Conservation (phyloP, 2,329 filamentous ascomycete genomes). For the Lachnellula arida region DNA sequence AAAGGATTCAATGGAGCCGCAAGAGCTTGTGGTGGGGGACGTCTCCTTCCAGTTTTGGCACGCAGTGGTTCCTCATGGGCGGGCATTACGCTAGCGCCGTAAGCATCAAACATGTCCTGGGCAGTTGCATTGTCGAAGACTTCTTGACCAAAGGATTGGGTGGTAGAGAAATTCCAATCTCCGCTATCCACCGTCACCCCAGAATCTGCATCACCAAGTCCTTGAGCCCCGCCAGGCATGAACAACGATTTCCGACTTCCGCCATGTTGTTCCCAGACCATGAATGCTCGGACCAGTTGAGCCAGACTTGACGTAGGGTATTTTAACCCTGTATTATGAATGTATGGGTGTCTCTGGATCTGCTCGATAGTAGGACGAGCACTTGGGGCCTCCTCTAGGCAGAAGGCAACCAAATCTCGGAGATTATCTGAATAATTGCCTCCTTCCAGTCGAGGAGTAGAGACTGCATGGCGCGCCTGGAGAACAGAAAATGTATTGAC, state of each 20-base stretch:
- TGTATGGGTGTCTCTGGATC: slow-evolving; percentile 65
- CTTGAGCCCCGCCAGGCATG: slow-evolving; percentile 52
- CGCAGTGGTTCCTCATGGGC: slow-evolving; percentile 47
- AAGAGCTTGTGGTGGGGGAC: slow-evolving; percentile 54
- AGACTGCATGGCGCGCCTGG: slow-evolving; percentile 53
- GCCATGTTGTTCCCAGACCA: slow-evolving; percentile 69
- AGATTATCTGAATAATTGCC: slow-evolving; percentile 65
- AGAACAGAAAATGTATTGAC: slow-evolving; percentile 44
- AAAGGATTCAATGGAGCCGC: slow-evolving; percentile 51
- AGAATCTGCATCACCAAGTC: slow-evolving; percentile 36
- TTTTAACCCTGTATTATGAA: slow-evolving; percentile 55
- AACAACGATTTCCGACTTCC: slow-evolving; percentile 65
- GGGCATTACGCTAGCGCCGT: slow-evolving; percentile 51
- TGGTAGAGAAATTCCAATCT: slow-evolving; percentile 66
- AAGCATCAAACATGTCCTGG: slow-evolving; percentile 56
- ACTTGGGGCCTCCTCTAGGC: slow-evolving; percentile 63
- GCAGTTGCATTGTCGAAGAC: slow-evolving; percentile 48
- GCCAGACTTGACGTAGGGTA: slow-evolving; percentile 62
- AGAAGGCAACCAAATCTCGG: slow-evolving; percentile 67
- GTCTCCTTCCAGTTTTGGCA: slow-evolving; percentile 45
- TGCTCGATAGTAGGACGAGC: slow-evolving; percentile 65
- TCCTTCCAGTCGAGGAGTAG: slow-evolving; percentile 65
- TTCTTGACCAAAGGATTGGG: slow-evolving; percentile 57
- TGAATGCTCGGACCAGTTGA: slow-evolving; percentile 66
- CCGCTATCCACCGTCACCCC: slow-evolving; percentile 45